Base-by-base conservation (phyloP, 202 grass and related monocot species). In the Cymbopogon flexuosus region DNA sequence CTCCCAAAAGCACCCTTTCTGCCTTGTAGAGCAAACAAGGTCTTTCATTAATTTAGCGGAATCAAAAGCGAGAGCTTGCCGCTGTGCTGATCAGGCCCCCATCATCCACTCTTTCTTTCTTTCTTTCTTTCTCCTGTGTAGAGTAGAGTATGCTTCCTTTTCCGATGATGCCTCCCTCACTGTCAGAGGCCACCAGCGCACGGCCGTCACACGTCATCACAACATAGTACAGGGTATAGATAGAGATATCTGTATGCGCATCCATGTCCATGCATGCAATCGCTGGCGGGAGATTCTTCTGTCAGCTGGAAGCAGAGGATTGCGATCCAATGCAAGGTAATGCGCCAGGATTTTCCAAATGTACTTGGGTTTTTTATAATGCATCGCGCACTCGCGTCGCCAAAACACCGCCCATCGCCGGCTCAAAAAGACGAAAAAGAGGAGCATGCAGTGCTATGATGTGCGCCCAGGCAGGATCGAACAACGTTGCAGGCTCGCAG, bases 31-130 rank as follows among this genome's bases (percentile, higher is more conserved):
- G 45, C 9, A 52, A 19, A 66, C 72, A 3, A 6, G 5, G 72
- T 89, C 87, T 77, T 81, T 78, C 29, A 73, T 85, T 89, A 89
- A 41, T 85, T 85, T 78, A 82, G 59, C 45, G 4, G 27, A 51
- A 61, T 12, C 56, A n/a, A 58, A 80, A 75, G 46, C 8, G 62
- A 57, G 65, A 22, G 36, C 23, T n/a, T 23, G 69, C 34, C 29
- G 52, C 42, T 52, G 42, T 24, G 62, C 45, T 60, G 27, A 18
- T 46, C 43, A 11, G 5, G 43, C 63, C 30, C 30, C 62, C 41
- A 40, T 73, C 68, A 35, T 13, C 59, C 49, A 62, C 66, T 74
- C 40, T 37, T 60, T 58, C 6, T 6, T 19, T n/a, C n/a, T n/a
- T n/a, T n/a, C n/a, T n/a, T n/a, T n/a, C n/a, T n/a, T n/a, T n/a